Evolutionary conservation across 2,329 filamentous ascomycete species (phyloP).

Genomic region (Colletotrichum caudatum): DNA sequence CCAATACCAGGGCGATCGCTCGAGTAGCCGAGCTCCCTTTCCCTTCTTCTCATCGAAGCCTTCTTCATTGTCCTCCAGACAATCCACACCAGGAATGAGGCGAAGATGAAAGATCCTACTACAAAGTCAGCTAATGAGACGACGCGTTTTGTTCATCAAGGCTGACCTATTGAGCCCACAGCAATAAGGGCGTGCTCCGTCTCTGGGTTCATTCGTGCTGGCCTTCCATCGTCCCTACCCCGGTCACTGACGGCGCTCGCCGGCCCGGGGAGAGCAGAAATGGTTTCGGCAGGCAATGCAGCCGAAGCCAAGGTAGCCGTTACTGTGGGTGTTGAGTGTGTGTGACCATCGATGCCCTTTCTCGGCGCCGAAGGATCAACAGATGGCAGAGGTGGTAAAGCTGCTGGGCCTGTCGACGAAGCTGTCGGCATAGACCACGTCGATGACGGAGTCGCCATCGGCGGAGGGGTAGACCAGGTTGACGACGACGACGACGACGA

Average conservation of each 20-base stretch:
- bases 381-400: conserved; percentile 28
- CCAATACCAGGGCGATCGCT: conserved; percentile 45
- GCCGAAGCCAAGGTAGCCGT: conserved; percentile 38
- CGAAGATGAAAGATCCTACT: conserved; percentile 58
- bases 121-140: neutral
- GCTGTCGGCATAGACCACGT: neutral
- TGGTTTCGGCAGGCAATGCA: conserved; percentile 26
- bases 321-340: conserved; percentile 25
- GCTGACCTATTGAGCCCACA: conserved; percentile 52
- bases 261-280: conserved; percentile 35
- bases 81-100: conserved; percentile 60
- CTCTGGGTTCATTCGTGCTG: conserved; percentile 44
- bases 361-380: conserved; percentile 37
- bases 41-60: conserved; percentile 50
- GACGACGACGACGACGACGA: too few species aligned
- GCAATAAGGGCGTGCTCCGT: conserved; percentile 52
- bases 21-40: conserved; percentile 42
- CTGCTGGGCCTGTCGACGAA: neutral
- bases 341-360: conserved; percentile 28
- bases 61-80: conserved; percentile 58
- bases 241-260: conserved; percentile 9
- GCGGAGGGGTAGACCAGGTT: neutral
- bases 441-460: neutral
- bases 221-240: conserved; percentile 30
- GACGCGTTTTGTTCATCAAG: too few species aligned